phyloP scores from a whole-genome alignment of 352 stramenopile genomes.

The Pseudoperonospora humuli region DNA sequence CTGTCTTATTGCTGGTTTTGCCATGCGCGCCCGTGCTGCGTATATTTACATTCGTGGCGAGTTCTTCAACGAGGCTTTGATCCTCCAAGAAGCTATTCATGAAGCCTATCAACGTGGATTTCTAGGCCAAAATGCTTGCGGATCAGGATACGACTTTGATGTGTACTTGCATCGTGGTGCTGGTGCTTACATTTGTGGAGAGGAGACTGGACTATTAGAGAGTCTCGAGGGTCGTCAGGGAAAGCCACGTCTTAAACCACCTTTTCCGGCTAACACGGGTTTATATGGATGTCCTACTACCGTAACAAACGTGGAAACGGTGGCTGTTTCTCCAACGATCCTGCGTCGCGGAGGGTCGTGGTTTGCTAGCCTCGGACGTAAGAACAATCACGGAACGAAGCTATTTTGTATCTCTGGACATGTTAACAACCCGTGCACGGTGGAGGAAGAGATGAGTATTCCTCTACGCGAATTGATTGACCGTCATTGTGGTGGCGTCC shows the following conservation, averaged over 20 bases:
- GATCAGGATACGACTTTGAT: constrained; percentile 99
- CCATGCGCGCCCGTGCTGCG: constrained; percentile 96
- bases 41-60: constrained; percentile 99
- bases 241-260: constrained; percentile 97
- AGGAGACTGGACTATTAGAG: constrained; percentile 98
- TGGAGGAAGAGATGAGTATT: constrained; percentile 99
- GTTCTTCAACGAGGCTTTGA: constrained; percentile 99
- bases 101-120: constrained; percentile 97
- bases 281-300: constrained; percentile 99
- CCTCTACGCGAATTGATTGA: constrained; percentile 97
- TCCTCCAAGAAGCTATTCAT: constrained; percentile 98
- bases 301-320: constrained; percentile 99
- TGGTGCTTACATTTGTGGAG: constrained; percentile 99
- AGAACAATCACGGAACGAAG: constrained; percentile 99
- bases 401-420: constrained; percentile 99
- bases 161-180: constrained; percentile 98
- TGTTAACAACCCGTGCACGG: constrained; percentile 98
- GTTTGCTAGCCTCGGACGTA: constrained; percentile 95
- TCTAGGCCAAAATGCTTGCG: constrained; percentile 95
- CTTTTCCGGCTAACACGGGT: constrained; percentile 98
- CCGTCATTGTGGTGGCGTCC: constrained; percentile 97
- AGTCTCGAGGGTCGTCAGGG: constrained; percentile 96
- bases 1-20: constrained; percentile 96
- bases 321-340: constrained; percentile 97
- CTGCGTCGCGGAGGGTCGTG: constrained; percentile 93